Conservation (phyloP, 2,329 filamentous ascomycete species). For the Biscogniauxia sp. region DNA sequence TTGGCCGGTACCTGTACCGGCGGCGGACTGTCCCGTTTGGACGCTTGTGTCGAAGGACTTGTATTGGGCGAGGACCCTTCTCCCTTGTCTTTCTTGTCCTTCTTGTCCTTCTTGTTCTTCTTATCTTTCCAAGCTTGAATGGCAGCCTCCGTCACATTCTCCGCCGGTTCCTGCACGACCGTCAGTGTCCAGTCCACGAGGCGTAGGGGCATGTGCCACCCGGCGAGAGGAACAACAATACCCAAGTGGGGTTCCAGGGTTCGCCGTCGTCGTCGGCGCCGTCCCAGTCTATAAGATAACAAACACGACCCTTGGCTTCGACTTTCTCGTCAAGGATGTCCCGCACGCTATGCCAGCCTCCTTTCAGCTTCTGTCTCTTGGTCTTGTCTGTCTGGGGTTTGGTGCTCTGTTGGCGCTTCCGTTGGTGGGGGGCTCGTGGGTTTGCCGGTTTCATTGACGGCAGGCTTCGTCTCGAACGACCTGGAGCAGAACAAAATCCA, state of each 20-base stretch:
- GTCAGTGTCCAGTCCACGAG: constrained; percentile 8
- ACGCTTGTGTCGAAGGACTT: constrained; percentile 5
- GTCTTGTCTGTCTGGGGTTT: neutral
- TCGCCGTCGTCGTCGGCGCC: constrained; percentile 47
- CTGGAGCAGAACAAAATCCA: constrained; percentile 19
- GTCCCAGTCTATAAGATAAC: constrained; percentile 58
- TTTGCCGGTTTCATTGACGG: constrained; percentile 26
- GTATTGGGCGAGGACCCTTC: constrained; percentile 6
- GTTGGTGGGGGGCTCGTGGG: constrained; percentile 5
- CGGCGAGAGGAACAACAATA: constrained; percentile 24
- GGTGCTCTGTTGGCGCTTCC: neutral
- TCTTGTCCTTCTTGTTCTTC: constrained; percentile 6
- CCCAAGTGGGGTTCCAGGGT: constrained; percentile 51
- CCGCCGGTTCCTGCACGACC: constrained; percentile 24
- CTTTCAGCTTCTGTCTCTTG: constrained; percentile 12
- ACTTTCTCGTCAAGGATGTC: constrained; percentile 38
- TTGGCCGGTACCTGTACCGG: constrained; percentile 7
- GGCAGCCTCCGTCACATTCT: constrained; percentile 24
- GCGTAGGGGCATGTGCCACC: neutral
- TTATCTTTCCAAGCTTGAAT: constrained; percentile 25
- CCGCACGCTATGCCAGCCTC: constrained; percentile 31
- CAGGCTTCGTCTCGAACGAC: constrained; percentile 14
- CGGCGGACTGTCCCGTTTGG: constrained; percentile 11
- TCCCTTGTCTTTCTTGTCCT: constrained; percentile 1
- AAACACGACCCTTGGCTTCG: constrained; percentile 23